Evolutionary conservation across 768 basidiomycete species (phyloP).

Genomic region (Suillus placidus): DNA sequence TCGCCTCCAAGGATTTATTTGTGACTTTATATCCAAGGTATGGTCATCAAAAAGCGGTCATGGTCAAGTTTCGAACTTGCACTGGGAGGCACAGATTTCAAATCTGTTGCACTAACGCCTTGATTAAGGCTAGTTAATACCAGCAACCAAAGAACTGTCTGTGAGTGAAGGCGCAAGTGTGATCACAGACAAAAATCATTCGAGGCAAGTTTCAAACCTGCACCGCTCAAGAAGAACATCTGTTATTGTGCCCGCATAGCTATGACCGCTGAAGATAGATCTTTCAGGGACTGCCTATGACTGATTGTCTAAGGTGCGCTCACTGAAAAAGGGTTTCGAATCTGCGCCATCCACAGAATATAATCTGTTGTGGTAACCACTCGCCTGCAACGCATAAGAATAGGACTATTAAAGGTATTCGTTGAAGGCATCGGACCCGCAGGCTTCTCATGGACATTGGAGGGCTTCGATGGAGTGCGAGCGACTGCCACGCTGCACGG

Average conservation of each 20-base stretch:
- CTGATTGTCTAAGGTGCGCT: neutral
- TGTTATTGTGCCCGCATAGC: too few species aligned
- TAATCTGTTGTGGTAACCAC: neutral
- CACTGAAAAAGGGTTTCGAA: neutral
- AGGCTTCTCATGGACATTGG: too few species aligned
- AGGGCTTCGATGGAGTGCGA: neutral
- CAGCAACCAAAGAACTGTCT: neutral
- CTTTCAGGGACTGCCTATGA: neutral
- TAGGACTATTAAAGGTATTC: neutral
- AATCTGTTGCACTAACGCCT: neutral
- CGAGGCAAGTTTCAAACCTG: too few species aligned
- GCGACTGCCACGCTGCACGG: too few species aligned
- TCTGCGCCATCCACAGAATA: too few species aligned
- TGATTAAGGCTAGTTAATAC: neutral
- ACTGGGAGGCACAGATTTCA: neutral
- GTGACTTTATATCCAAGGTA: neutral
- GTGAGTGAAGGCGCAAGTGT: neutral
- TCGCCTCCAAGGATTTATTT: too few species aligned
- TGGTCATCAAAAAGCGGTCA: neutral
- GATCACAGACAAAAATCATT: too few species aligned
- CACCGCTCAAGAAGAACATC: too few species aligned
- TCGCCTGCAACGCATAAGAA: neutral
- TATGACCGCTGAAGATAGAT: neutral
- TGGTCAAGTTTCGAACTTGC: neutral
- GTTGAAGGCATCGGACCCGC: neutral